These are phyloP conservation scores for Fusarium torulosum DNA, from an alignment of 2,329 filamentous ascomycete species.

Conservation along the genomic window DNA sequence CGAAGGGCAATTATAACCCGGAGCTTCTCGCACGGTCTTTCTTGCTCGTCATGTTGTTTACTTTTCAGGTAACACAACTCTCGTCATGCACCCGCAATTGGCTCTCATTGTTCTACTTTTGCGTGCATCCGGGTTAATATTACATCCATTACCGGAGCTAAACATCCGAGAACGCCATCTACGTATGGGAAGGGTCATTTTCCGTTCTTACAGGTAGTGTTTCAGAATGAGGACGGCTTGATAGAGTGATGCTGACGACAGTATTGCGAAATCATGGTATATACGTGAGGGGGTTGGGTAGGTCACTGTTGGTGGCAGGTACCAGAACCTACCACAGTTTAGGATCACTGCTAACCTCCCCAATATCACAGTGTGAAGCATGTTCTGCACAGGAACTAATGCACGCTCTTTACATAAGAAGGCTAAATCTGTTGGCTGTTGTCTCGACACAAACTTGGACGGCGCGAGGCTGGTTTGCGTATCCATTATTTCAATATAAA, in stretches of 20 bases:
- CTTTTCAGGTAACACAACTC: background rate
- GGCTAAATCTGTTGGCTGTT: no score
- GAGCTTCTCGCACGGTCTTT: background rate
- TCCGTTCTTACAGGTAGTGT: background rate
- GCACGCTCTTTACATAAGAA: background rate
- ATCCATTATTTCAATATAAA: no score
- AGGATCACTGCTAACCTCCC: no score
- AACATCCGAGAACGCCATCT: constrained; percentile 7
- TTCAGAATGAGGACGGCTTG: background rate
- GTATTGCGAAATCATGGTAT: constrained; percentile 12
- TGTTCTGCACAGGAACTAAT: background rate
- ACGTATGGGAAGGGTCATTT: constrained; percentile 1
- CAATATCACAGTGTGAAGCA: background rate
- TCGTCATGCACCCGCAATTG: background rate
- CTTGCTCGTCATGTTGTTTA: background rate
- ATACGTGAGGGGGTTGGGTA: background rate
- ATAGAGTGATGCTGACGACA: constrained; percentile 17
- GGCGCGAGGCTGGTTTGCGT: no score
- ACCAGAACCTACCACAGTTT: no score
- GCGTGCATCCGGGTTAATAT: background rate
- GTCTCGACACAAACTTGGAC: no score
- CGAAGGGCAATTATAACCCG: background rate
- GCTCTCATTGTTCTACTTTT: background rate
- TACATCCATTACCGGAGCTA: background rate
- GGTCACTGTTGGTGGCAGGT: no score